Evolutionary conservation across 208 protist genomes (phyloP), one percentile per base, ranked within the genome.

Genomic region (Wallacemonas sp.): DNA sequence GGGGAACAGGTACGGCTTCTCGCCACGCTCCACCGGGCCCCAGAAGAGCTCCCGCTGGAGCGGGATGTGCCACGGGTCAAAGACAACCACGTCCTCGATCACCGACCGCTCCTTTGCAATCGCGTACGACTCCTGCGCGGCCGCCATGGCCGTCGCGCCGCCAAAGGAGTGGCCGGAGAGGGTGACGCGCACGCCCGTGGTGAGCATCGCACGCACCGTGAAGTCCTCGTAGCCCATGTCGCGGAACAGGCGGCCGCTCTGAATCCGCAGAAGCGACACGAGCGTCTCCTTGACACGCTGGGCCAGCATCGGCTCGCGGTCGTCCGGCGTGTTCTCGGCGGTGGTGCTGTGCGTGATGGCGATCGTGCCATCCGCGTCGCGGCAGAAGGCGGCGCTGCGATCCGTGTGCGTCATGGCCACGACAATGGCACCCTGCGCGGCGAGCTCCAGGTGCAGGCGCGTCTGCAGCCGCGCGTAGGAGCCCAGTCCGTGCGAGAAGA

Each of bases 161-260:
- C 91, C 91, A 66, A 96, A 96, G 38, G 90, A 96, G 66, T 96
- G 90, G 4, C 90, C 90, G 4, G 81, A 59, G 0, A 96, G 69
- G 39, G 52, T 59, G 31, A 59, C 29, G 20, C 32, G 31, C 4
- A 59, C 20, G 31, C 52, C 52, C 8, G 16, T 42, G 14, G 52
- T 44, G 12, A 59, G 31, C 31, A 33, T 28, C 16, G 52, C 22
- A 33, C 52, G 52, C 31, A 59, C 52, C n/a, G 52, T 31, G 32
- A 59, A 59, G 52, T 59, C 52, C 20, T 59, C 52, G 52, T 59
- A 59, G 31, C 52, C 52, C 18, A 59, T 33, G 31, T 59, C 52
- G n/a, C 52, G 52, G 52, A 59, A 41, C 52, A 59, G 31, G 3
- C 32, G 26, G 32, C 52, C 52, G 20, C 52, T 59, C 52, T 59